Percentiles rank a stretch among this genome's conserved stretches.
These are phyloP conservation scores for Fusarium sororula DNA, from an alignment of 2,329 filamentous ascomycete species.

Conservation along the genomic window DNA sequence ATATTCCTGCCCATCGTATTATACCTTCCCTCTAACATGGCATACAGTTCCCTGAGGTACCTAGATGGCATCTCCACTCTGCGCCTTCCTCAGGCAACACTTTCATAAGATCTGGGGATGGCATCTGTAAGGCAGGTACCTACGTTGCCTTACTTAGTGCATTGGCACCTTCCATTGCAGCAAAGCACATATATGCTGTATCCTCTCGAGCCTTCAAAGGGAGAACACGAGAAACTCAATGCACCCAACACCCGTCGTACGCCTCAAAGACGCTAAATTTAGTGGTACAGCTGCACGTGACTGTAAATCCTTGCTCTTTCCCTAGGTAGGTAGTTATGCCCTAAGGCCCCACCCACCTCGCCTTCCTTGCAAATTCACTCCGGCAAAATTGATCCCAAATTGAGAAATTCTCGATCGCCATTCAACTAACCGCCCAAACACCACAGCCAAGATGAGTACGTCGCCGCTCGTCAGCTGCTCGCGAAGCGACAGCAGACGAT, in stretches of 20 bases:
- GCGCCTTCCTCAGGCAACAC: not conserved
- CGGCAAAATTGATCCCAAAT: conserved; percentile 50
- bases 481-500: conserved; percentile 24
- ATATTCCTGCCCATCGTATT: not conserved
- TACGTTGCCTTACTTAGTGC: not conserved
- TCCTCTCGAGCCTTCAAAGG: not conserved
- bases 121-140: not conserved
- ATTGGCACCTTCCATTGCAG: not conserved
- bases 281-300: not conserved
- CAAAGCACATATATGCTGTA: not conserved
- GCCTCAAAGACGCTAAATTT: not conserved
- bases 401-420: conserved; percentile 50
- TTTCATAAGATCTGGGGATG: not conserved
- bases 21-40: not conserved
- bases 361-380: conserved; percentile 22
- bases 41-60: not conserved
- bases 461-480: conserved; percentile 41
- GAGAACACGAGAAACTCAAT: not conserved
- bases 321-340: not conserved
- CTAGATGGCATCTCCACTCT: not conserved
- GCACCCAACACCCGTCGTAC: not conserved
- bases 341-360: no score
- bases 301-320: not conserved
- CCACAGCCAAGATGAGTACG: conserved; percentile 68
- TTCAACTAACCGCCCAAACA: conserved; percentile 52